Evolutionary conservation across 441 rosid genomes (phyloP), one percentile per base, ranked within the genome.

Genomic region (Erodium texanum): DNA sequence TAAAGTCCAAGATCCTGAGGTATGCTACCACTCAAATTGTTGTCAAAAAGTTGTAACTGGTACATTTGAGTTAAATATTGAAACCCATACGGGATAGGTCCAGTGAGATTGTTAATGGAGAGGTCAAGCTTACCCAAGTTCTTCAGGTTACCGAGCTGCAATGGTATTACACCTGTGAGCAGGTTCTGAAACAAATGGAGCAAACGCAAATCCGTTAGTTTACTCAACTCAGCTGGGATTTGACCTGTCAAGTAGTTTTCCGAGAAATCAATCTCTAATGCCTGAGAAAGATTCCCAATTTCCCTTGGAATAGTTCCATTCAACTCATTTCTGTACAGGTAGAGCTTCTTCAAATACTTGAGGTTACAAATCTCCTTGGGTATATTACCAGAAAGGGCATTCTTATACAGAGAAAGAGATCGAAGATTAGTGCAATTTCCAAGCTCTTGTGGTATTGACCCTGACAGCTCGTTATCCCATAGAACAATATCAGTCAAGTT

Each of bases 251-350:
- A 82, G 71, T 65, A 59, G 76, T 93, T 93, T 76, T 93, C 97
- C 0, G 99, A 93, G 69, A 93, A 87, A 85, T 93, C 99, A 56
- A 93, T 88, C 71, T 89, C 96, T 24, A 72, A 67, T 32, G 79
- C 89, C 72, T 77, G 71, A 3, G 96, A 84, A 63, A 94, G 82
- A 77, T 91, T 91, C 50, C 96, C 96, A 0, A 94, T 79, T 73
- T 87, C 93, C 80, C 77, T 80, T 0, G 96, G 97, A 75, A 94
- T 88, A 61, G 91, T 88, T 76, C 96, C 96, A 71, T 94, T 91
- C 72, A 94, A 79, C 66, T 78, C 72, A 82, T 94, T 94, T 66
- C 96, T 81, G 75, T 94, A 94, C 10, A 91, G 82, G 76, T 88
- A 91, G 54, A 94, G 79, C 83, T 84, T 83, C 81, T 82, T 82